Conservation (phyloP, 1,284 basidiomycete species). For the Uromyces viciae-fabae region DNA sequence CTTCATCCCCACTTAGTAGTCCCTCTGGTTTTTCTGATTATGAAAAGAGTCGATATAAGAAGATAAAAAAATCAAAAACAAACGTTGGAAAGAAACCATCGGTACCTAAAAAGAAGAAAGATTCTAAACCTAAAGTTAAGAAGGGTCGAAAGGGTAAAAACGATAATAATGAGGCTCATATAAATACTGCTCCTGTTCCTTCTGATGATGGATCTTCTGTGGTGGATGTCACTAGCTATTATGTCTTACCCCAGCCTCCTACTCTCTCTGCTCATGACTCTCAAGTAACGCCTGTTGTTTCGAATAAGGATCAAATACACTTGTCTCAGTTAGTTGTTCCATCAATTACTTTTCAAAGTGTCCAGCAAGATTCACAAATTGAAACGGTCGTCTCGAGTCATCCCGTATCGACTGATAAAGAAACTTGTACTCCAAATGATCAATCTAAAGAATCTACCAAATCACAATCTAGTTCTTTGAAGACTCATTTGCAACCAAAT, state of each 20-base stretch:
- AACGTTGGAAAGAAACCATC: background rate
- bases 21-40: conserved; percentile 4
- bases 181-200: background rate
- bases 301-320: no score
- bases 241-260: background rate
- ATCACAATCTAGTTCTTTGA: no score
- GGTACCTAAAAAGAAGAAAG: conserved; percentile 5
- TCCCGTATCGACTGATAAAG: no score
- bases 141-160: conserved; percentile 9
- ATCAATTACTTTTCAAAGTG: no score
- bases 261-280: no score
- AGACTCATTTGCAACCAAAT: no score
- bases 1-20: conserved; percentile 11
- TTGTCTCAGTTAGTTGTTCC: no score
- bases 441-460: no score
- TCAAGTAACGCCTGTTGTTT: no score
- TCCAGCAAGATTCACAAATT: no score
- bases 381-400: no score
- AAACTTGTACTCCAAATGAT: no score
- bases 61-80: background rate
- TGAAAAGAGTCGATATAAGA: background rate
- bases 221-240: background rate
- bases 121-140: background rate
- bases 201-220: background rate
- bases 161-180: background rate